Conservation (phyloP, 2,329 filamentous ascomycete genomes). For the Dactylellina parvicollis region DNA sequence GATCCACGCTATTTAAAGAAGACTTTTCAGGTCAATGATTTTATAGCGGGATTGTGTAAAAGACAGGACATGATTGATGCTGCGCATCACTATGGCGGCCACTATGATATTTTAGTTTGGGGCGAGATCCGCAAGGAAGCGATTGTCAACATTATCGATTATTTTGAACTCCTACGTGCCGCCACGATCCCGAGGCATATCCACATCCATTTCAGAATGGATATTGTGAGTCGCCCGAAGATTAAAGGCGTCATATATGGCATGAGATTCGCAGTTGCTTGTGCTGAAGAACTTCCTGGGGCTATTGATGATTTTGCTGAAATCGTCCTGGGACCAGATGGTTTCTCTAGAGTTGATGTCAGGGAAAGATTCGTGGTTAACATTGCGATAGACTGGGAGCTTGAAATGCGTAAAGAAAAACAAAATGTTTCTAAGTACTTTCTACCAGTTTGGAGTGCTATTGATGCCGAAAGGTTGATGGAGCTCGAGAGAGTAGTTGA, state of each 20-base stretch:
- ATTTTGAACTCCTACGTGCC: constrained; percentile 39
- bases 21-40: constrained; percentile 28
- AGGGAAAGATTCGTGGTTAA: constrained; percentile 25
- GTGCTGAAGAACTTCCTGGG: constrained; percentile 19
- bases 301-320: constrained; percentile 31
- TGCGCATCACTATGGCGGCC: constrained; percentile 45
- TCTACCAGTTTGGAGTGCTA: constrained; percentile 24
- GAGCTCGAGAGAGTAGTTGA: neutral
- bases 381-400: constrained; percentile 23
- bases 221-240: constrained; percentile 40
- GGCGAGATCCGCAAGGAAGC: constrained; percentile 38
- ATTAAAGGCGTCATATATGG: constrained; percentile 31
- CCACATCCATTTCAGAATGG: constrained; percentile 42
- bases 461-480: constrained; percentile 27
- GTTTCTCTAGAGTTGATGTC: neutral
- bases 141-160: constrained; percentile 42
- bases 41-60: constrained; percentile 29
- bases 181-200: constrained; percentile 38
- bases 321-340: constrained; percentile 17
- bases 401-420: constrained; percentile 9
- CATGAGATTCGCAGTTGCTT: constrained; percentile 46
- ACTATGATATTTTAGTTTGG: constrained; percentile 49
- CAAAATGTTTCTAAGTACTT: constrained; percentile 51
- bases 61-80: constrained; percentile 38
- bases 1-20: constrained; percentile 36